These are phyloP conservation scores for Pseudognaphalium luteoalbum DNA, from an alignment of 129 eudicot genomes.

Conservation along the genomic window DNA sequence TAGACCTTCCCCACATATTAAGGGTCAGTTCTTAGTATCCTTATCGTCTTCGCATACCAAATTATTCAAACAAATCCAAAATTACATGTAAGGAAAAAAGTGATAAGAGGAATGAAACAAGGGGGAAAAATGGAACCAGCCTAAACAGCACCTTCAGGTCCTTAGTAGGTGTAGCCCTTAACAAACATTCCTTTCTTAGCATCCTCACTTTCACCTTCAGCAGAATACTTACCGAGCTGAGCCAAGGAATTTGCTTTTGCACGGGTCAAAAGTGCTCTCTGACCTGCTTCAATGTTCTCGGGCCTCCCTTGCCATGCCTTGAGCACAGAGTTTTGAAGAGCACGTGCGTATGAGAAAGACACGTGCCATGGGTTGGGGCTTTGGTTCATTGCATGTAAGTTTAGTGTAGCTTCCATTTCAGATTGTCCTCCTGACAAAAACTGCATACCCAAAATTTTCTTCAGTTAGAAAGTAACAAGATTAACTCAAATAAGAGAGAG, in stretches of 20 bases:
- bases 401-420: constrained; percentile 85
- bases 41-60: constrained; percentile 23
- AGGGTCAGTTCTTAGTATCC: constrained; percentile 22
- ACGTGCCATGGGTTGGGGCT: constrained; percentile 96
- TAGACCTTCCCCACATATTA: constrained; percentile 28
- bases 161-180: constrained; percentile 81
- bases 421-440: constrained; percentile 94
- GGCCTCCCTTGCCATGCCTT: constrained; percentile 93
- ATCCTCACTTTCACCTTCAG: constrained; percentile 83
- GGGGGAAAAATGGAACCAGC: background rate
- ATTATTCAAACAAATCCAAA: constrained; percentile 40
- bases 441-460: constrained; percentile 37
- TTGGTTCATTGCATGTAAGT: constrained; percentile 86
- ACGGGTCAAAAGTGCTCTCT: constrained; percentile 74
- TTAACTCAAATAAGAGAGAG: background rate
- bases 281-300: constrained; percentile 77
- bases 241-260: constrained; percentile 94
- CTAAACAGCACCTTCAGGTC: background rate
- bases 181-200: constrained; percentile 93
- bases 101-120: background rate
- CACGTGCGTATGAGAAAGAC: constrained; percentile 90
- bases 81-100: constrained; percentile 21
- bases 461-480: background rate
- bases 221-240: constrained; percentile 86
- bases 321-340: constrained; percentile 80